Base-by-base conservation (phyloP, 176 grass and related monocot species). In the Chloris gayana region DNA sequence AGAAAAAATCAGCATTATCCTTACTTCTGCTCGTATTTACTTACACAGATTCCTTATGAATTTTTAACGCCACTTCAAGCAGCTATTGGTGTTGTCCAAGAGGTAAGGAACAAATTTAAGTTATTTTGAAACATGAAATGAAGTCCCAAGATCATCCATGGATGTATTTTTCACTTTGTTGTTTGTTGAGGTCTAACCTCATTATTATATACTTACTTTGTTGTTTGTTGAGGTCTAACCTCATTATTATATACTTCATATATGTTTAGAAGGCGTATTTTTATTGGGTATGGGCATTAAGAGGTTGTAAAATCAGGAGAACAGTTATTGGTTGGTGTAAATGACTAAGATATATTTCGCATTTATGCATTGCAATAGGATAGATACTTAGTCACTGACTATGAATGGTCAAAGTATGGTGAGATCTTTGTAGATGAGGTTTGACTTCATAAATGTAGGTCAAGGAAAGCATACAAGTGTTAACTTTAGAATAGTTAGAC, bases 41-140 rank as follows among this genome's bases (percentile, higher is more conserved):
- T 59, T 75, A n/a, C 60, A 60, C 70, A 91, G 91, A 53, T 94
- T 73, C 91, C 88, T 19, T 84, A 94, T 50, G 91, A 94, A 75
- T 94, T 84, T 68, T 84, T 94, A 50, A 94, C 88, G 13, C 92
- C 88, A 53, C 80, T 94, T 44, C 92, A 94, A 89, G 92, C 92
- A 89, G 88, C 92, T 29, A 89, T 94, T 47, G 92, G 88, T 75
- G 92, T 94, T 32, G 86, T 94, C 81, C 86, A 94, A 79, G 90
- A 94, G 86, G 92, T 91, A 89, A 39, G 19, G 22, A 62, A 34
- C 41, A 25, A 30, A 31, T 50, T 80, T 27, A 53, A 57, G 9
- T 73, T 57, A 11, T 57, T 74, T 25, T 57, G 13, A 4, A 50
- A 59, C 26, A 21, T 44, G 34, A 41, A 56, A 42, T 44, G 5